Percentiles rank a stretch among this genome's conserved stretches.
Conservation (phyloP, 805 yeast species). For the Wickerhamomyces bisporus region DNA sequence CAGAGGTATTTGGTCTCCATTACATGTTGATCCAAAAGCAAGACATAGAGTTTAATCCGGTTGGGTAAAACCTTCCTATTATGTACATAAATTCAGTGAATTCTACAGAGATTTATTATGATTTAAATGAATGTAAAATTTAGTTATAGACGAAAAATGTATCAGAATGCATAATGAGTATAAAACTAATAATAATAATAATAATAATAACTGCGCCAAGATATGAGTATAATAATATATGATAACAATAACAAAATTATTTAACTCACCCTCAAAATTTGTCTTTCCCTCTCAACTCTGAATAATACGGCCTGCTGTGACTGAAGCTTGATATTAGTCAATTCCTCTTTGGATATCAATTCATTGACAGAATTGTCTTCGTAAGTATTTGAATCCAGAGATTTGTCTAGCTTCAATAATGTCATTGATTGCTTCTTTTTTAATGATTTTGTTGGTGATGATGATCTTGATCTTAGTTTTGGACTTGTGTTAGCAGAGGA, state of each 20-base stretch:
- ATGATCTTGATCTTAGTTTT: conserved; percentile 19
- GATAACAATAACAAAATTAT: neutral
- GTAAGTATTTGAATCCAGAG: conserved; percentile 6
- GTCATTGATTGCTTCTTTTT: conserved; percentile 25
- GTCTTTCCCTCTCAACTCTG: conserved; percentile 24
- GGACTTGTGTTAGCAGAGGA: conserved; percentile 3
- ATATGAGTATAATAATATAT: neutral
- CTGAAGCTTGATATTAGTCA: conserved; percentile 10
- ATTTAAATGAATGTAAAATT: too few relatives aligned
- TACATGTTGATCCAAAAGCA: conserved; percentile 58
- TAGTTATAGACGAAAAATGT: neutral
- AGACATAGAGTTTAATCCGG: conserved; percentile 39
- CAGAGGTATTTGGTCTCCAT: conserved; percentile 97
- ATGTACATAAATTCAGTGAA: too few relatives aligned
- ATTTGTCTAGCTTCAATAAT: conserved; percentile 21
- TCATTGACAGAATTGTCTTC: conserved; percentile 8
- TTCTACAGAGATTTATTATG: too few relatives aligned
- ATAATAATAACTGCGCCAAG: too few relatives aligned
- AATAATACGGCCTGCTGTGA: conserved; percentile 23
- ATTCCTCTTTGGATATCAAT: conserved; percentile 17
- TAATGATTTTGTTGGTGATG: conserved; percentile 20
- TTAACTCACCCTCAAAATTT: conserved; percentile 7
- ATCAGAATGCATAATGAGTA: neutral
- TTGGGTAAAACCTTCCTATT: too few relatives aligned
- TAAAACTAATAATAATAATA: too few relatives aligned